Percentiles rank a stretch among this genome's conserved stretches.
Evolutionary conservation across 2,329 filamentous ascomycete genomes (phyloP).

Genomic region (Alternaria triticina): DNA sequence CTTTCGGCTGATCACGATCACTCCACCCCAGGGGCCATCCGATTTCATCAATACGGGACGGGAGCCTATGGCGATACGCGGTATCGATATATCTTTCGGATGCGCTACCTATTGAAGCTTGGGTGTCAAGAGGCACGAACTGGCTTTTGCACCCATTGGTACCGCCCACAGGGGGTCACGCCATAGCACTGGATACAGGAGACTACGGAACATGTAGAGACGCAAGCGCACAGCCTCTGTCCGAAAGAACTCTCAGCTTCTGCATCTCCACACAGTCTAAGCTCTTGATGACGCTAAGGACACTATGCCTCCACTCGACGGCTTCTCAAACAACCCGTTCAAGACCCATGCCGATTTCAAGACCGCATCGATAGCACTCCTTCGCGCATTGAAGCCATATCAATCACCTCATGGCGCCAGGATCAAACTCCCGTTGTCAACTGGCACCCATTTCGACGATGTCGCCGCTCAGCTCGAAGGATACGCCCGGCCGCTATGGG

Average conservation of each 20-base stretch:
- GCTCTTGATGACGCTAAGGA: neutral
- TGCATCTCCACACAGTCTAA: accelerated
- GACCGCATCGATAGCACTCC: constrained; percentile 27
- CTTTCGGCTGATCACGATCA: constrained; percentile 27
- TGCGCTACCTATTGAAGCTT: neutral
- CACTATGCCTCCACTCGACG: constrained; percentile 34
- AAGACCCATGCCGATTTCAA: constrained; percentile 32
- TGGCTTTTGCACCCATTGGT: neutral
- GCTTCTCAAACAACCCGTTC: constrained; percentile 41
- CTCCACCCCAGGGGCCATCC: neutral
- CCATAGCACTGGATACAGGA: neutral
- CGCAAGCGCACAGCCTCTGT: neutral
- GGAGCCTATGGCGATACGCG: neutral
- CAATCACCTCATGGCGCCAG: constrained; percentile 41
- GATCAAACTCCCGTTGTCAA: constrained; percentile 38
- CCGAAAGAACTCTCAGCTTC: accelerated
- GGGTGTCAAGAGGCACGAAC: neutral
- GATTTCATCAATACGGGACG: neutral
- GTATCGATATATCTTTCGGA: neutral
- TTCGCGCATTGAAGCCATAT: constrained; percentile 35
- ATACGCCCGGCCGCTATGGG: constrained; percentile 43
- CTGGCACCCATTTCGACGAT: constrained; percentile 46
- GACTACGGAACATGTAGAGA: neutral
- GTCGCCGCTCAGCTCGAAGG: constrained; percentile 45
- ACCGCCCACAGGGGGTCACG: neutral